phyloP scores from a whole-genome alignment of 768 basidiomycete species.

The Candolleomyces aberdarensis region DNA sequence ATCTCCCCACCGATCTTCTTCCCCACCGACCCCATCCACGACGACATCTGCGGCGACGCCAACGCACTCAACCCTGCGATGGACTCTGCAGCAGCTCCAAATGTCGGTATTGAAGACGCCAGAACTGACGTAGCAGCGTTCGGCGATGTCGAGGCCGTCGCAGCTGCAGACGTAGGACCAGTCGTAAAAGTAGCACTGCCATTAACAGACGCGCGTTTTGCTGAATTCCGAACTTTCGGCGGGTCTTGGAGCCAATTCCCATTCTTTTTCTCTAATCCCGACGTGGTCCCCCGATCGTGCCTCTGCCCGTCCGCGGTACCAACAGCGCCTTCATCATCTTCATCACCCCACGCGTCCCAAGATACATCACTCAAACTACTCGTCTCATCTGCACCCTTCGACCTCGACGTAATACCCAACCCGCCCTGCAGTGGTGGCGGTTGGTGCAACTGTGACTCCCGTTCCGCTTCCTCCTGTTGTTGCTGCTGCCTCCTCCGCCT shows the following conservation, averaged over 20 bases:
- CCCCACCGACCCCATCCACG: slow-evolving; percentile 59
- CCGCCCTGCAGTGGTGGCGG: too few relatives aligned
- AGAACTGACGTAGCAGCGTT: neutral
- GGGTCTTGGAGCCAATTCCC: neutral
- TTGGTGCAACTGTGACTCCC: too few relatives aligned
- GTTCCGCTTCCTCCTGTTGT: too few relatives aligned
- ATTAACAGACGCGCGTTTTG: neutral
- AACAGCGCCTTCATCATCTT: neutral
- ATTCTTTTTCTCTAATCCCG: neutral
- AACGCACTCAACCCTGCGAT: slow-evolving; percentile 9
- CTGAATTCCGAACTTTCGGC: neutral
- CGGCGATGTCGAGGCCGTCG: too few relatives aligned
- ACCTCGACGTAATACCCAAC: neutral
- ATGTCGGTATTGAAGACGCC: neutral
- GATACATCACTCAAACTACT: neutral
- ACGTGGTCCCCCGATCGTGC: neutral
- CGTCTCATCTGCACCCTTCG: neutral
- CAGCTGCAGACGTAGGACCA: too few relatives aligned
- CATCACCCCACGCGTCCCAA: slow-evolving; percentile 5
- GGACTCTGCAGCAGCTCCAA: neutral
- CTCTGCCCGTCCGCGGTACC: neutral
- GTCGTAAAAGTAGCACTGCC: too few relatives aligned
- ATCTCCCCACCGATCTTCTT: slow-evolving; percentile 55
- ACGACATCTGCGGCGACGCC: slow-evolving; percentile 25
- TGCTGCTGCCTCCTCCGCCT: slow-evolving; percentile 9